Evolutionary conservation across 2,329 filamentous ascomycete genomes (phyloP), one percentile per base, ranked within the genome.

Genomic region (Emergomyces pasteurianus): DNA sequence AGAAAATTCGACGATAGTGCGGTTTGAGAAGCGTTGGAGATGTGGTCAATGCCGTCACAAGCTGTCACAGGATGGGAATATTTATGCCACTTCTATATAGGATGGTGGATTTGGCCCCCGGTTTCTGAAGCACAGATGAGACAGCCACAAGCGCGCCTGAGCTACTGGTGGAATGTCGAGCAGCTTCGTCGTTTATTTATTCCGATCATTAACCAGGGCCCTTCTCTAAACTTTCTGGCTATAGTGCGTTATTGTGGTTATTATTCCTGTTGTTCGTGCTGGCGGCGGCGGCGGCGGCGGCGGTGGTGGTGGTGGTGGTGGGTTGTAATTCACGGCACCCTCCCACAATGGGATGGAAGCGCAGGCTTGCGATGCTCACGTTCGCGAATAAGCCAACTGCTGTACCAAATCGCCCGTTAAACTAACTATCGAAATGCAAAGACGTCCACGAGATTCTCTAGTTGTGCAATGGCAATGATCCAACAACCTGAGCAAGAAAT

Each of bases 91-190:
- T 26, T 38, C 36, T 49, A 34, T 28, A 31, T 23, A 21, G 12
- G 43, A 38, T 50, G 8, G 12, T 36, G 57, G 31, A n/a, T 38
- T 23, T 28, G 46, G 23, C 12, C 26, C 46, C 55, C 8, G 9
- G 28, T 28, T 49, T 58, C 57, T 58, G 57, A 58, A 28, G 57
- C 57, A 58, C 31, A 40, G 57, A 52, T 58, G 57, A 49, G 57
- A 58, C 57, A 40, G 14, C 46, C 18, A 8, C 31, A 58, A 50
- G 57, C 46, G 46, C 56, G 57, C 14, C 31, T 26, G 14, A 26
- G 28, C n/a, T 23, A 10, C 42, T n/a, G 28, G n/a, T 36, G 26
- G 23, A 18, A 42, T 14, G 8, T 58, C 43, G 47, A 50, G 14
- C 31, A 7, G 12, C 8, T 40, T 36, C 31, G 34, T 23, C 34